Evolutionary conservation across 805 yeast species (phyloP).

Genomic region (Sugiyamaella boreocaroliniensis): DNA sequence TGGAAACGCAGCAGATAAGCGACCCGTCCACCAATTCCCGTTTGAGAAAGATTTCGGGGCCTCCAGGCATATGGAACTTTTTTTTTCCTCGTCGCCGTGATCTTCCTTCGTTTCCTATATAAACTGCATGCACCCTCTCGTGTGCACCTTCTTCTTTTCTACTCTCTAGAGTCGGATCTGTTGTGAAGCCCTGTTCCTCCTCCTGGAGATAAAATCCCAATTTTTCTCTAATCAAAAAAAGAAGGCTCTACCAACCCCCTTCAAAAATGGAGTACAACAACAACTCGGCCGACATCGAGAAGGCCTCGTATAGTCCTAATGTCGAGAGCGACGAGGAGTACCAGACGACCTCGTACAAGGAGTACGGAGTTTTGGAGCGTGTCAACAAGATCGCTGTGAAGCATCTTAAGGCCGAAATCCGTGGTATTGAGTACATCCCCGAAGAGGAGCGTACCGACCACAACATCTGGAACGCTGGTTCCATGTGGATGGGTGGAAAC

Average conservation of each 20-base stretch:
- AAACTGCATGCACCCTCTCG: no score
- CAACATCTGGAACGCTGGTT: constrained; percentile 61
- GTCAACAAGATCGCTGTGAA: not conserved
- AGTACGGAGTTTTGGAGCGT: not conserved
- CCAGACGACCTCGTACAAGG: not conserved
- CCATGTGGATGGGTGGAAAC: constrained; percentile 91
- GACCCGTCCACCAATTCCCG: not conserved
- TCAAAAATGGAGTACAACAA: not conserved
- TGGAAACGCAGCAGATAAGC: not conserved
- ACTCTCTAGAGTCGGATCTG: no score
- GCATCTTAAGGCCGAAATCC: constrained; percentile 40
- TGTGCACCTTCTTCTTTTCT: no score
- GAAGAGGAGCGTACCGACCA: constrained; percentile 71
- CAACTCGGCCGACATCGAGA: not conserved
- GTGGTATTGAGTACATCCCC: constrained; percentile 76
- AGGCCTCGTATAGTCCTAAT: constrained; percentile 2
- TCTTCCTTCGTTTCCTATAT: no score
- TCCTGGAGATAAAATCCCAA: no score
- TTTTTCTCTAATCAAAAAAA: no score
- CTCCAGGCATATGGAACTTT: no score
- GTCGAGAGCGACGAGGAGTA: constrained; percentile 5
- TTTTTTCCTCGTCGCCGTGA: no score
- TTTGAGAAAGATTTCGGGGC: no score
- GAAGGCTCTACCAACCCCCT: no score
- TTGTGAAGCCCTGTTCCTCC: no score